Evolutionary conservation across 2,329 filamentous ascomycete genomes (phyloP).

Genomic region (Stemphylium beticola): DNA sequence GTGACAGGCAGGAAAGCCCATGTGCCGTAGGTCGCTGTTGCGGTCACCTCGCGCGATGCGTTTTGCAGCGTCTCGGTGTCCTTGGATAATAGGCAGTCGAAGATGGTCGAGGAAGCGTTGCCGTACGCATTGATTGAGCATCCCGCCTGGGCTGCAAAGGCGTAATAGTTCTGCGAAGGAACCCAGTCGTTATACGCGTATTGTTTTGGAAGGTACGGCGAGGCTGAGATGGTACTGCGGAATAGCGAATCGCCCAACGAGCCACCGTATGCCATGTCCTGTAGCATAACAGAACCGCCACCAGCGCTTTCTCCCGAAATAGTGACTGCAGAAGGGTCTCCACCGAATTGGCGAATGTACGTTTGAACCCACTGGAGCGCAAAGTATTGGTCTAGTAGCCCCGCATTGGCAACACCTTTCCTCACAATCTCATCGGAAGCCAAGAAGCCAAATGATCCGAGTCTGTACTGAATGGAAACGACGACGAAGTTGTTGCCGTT

Average conservation of each 20-base stretch:
- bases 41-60: conserved; percentile 43
- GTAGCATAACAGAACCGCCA: conserved; percentile 25
- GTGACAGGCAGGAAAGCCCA: conserved; percentile 56
- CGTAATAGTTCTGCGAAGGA: conserved; percentile 55
- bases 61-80: conserved; percentile 48
- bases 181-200: conserved; percentile 57
- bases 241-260: conserved; percentile 44
- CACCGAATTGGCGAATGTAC: conserved; percentile 50
- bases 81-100: conserved; percentile 51
- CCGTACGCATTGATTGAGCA: conserved; percentile 27
- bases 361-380: conserved; percentile 60
- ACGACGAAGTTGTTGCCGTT: conserved; percentile 56
- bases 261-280: conserved; percentile 44
- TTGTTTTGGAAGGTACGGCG: conserved; percentile 62
- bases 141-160: conserved; percentile 48
- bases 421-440: conserved; percentile 47
- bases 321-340: conserved; percentile 34
- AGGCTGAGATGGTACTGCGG: conserved; percentile 47
- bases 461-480: conserved; percentile 59
- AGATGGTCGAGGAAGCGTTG: conserved; percentile 40
- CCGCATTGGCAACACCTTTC: conserved; percentile 49
- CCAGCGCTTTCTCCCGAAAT: conserved; percentile 51
- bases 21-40: conserved; percentile 47
- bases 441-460: conserved; percentile 56
- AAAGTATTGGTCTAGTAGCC: conserved; percentile 56